Evolutionary conservation across 2,329 filamentous ascomycete species (phyloP).

Genomic region (Penicillium sp.): DNA sequence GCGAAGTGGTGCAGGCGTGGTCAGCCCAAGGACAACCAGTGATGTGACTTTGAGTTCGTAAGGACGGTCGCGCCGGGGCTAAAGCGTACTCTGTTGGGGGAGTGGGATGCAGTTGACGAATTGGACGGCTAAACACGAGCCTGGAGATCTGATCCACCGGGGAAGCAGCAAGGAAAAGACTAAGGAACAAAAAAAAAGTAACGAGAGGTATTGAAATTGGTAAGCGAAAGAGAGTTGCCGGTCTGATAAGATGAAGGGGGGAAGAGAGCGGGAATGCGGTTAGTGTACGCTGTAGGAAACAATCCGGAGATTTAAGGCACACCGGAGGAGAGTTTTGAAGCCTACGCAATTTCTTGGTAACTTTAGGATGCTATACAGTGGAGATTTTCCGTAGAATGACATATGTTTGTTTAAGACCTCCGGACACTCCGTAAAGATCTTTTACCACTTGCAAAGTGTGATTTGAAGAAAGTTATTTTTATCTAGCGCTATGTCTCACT

Average conservation of each 20-base stretch:
- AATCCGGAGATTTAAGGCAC: conserved; percentile 21
- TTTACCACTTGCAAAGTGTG: not conserved
- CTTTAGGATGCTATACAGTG: conserved; percentile 2
- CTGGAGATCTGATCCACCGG: not conserved
- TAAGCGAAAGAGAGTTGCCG: conserved; percentile 10
- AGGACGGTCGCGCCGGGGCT: conserved; percentile 33
- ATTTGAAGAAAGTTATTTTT: conserved; percentile 2
- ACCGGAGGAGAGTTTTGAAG: not conserved
- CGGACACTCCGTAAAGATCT: not conserved
- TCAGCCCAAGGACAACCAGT: conserved; percentile 20
- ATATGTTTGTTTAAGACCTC: not conserved
- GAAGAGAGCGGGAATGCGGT: conserved; percentile 14
- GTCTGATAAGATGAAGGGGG: conserved; percentile 4
- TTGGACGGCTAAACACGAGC: not conserved
- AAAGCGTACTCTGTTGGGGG: conserved; percentile 8
- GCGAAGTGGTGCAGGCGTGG: conserved; percentile 2
- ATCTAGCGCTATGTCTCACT: conserved; percentile 2
- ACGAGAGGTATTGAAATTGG: conserved; percentile 12
- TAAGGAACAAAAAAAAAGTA: conserved; percentile 5
- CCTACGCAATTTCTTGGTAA: conserved; percentile 1
- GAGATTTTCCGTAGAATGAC: conserved; percentile 3
- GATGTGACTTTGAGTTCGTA: conserved; percentile 16
- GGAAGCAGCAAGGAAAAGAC: not conserved
- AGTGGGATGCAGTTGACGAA: not conserved
- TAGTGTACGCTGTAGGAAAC: conserved; percentile 6